Base-by-base conservation (phyloP, 2,329 filamentous ascomycete species). In the Botrytis medusae region DNA sequence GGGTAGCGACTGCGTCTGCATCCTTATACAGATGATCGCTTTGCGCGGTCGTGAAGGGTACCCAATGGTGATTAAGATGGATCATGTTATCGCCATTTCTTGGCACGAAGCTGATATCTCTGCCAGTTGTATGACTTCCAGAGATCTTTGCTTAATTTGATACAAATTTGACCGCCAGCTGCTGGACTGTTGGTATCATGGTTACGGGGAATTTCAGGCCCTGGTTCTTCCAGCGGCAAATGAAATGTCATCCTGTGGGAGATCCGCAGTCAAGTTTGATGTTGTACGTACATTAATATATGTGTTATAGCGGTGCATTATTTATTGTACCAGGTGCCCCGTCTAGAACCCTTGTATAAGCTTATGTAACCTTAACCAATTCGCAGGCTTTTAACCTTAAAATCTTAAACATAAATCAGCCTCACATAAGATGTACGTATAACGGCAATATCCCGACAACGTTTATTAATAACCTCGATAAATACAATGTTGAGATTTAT, bases 271-370 rank as follows among this genome's bases (percentile, higher is more conserved):
- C 64, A 32, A 29, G 34, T 29, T 40, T 67, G 64, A 54, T 51
- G 4, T 67, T 67, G 46, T 67, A 67, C 46, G 64, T 67, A 67
- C 63, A 54, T 29, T 29, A n/a, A 40, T 67, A 6, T 54, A 29
- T 54, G 7, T 40, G 64, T 34, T 32, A 2, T 51, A n/a, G 63
- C 46, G 63, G 8, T 67, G 32, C 44, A 37, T 46, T 32, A 6
- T 51, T 46, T 22, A 14, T 51, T 40, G 48, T n/a, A n/a, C 32
- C 4, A 37, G 5, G 20, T 22, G 46, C 25, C 46, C 64, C 10
- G 34, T 54, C 29, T 29, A 8, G 22, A 48, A 51, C 64, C 64
- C 64, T 32, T 34, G 46, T 20, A 12, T 20, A 54, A 14, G 46
- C 32, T 68, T 68, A 67, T 67, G 44, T 48, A 68, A 63, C 8